Percentiles rank a stretch among this genome's conserved stretches.
Evolutionary conservation across 176 grass and related monocot genomes (phyloP).

Genomic region (Chloris gayana): DNA sequence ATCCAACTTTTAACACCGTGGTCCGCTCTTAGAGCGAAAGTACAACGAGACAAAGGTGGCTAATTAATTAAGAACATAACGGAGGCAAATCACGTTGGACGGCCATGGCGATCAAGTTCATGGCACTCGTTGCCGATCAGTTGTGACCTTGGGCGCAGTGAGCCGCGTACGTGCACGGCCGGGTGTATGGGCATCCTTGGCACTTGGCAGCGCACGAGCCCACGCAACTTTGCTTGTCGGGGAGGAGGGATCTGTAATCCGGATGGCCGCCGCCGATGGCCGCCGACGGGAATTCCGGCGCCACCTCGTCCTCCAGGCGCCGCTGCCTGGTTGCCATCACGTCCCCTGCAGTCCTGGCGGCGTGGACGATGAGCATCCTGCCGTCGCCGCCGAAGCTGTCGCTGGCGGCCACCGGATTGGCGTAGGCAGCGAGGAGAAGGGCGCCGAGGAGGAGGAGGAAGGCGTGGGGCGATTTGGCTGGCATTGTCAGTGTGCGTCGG

Average conservation of each 20-base stretch:
- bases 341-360: background rate
- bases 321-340: background rate
- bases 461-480: background rate
- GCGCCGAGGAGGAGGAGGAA: background rate
- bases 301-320: slow-evolving; percentile 15
- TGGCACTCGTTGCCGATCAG: background rate
- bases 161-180: background rate
- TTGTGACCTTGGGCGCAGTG: background rate
- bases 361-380: background rate
- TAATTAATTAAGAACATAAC: no score
- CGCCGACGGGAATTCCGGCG: background rate
- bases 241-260: fast-evolving
- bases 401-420: no score
- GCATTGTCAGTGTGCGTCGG: background rate
- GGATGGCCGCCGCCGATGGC: background rate
- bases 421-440: background rate
- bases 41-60: no score
- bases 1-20: no score
- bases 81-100: background rate
- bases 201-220: background rate
- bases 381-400: no score
- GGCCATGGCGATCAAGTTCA: no score
- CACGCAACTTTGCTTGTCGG: fast-evolving
- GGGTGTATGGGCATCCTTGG: background rate
- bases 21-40: no score